Evolutionary conservation across 2,329 filamentous ascomycete genomes (phyloP).

Genomic region (Xylariales sp.): DNA sequence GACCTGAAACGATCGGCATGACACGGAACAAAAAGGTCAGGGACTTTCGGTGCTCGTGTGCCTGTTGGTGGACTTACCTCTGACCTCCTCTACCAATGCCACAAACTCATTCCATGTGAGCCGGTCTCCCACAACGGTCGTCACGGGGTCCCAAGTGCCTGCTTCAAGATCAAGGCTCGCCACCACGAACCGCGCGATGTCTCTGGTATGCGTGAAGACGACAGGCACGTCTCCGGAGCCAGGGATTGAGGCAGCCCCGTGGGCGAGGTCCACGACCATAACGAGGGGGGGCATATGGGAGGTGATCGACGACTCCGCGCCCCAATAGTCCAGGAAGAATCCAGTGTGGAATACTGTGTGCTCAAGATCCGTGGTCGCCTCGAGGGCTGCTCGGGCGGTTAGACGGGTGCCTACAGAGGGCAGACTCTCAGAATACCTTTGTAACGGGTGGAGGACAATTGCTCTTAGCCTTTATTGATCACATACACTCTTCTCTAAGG

Average conservation of each 20-base stretch:
- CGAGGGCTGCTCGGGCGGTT: conserved; percentile 6
- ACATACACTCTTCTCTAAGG: too few species aligned
- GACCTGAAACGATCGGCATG: too few species aligned
- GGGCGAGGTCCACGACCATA: conserved; percentile 38
- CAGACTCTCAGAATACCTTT: background rate
- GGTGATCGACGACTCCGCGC: conserved; percentile 28
- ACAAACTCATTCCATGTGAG: conserved; percentile 40
- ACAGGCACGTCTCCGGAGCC: conserved; percentile 39
- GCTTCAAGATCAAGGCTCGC: conserved; percentile 32
- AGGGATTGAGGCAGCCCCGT: conserved; percentile 41
- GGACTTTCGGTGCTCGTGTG: too few species aligned
- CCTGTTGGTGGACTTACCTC: too few species aligned
- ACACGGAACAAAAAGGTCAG: too few species aligned
- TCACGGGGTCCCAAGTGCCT: conserved; percentile 38
- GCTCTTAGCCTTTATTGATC: too few species aligned
- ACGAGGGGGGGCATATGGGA: conserved; percentile 32
- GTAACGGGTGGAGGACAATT: background rate
- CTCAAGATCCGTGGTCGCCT: conserved; percentile 18
- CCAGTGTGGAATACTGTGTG: conserved; percentile 32
- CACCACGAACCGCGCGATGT: conserved; percentile 42
- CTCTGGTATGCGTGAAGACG: conserved; percentile 42
- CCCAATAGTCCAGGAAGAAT: conserved; percentile 43
- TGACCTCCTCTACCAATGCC: conserved; percentile 35
- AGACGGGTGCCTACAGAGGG: background rate
- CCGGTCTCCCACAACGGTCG: conserved; percentile 32